These are phyloP conservation scores for Epicoccum nigrum DNA, from an alignment of 2,329 filamentous ascomycete genomes.

Conservation along the genomic window DNA sequence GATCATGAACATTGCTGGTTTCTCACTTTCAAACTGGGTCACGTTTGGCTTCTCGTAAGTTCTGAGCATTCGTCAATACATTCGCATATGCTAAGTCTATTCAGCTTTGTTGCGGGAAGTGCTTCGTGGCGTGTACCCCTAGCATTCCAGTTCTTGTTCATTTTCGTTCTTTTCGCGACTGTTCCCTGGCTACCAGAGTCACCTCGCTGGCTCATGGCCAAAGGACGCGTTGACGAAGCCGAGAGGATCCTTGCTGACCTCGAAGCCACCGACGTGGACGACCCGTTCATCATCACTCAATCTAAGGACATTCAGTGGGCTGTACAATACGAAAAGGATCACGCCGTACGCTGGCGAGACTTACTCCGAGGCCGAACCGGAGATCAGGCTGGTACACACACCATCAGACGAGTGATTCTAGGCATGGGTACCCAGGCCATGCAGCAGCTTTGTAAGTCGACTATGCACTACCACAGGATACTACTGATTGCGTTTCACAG, in stretches of 20 bases:
- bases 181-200: conserved; percentile 57
- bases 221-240: conserved; percentile 54
- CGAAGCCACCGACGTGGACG: conserved; percentile 52
- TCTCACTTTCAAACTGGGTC: conserved; percentile 59
- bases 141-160: conserved; percentile 58
- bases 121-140: conserved; percentile 41
- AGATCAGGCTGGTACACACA: conserved; percentile 54
- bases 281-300: conserved; percentile 52
- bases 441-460: conserved; percentile 54
- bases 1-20: conserved; percentile 59
- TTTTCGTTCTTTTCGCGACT: conserved; percentile 53
- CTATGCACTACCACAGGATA: conserved; percentile 25
- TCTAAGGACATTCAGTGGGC: conserved; percentile 57
- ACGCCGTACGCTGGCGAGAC: conserved; percentile 58
- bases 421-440: conserved; percentile 62
- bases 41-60: conserved; percentile 58
- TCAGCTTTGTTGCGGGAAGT: conserved; percentile 24
- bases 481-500: conserved; percentile 5
- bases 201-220: conserved; percentile 55
- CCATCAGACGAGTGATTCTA: conserved; percentile 58
- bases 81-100: neutral
- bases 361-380: conserved; percentile 56
- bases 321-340: conserved; percentile 57
- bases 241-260: conserved; percentile 57
- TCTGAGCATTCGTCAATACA: neutral